Evolutionary conservation across 805 yeast species (phyloP).

Genomic region (Spathaspora sp.): DNA sequence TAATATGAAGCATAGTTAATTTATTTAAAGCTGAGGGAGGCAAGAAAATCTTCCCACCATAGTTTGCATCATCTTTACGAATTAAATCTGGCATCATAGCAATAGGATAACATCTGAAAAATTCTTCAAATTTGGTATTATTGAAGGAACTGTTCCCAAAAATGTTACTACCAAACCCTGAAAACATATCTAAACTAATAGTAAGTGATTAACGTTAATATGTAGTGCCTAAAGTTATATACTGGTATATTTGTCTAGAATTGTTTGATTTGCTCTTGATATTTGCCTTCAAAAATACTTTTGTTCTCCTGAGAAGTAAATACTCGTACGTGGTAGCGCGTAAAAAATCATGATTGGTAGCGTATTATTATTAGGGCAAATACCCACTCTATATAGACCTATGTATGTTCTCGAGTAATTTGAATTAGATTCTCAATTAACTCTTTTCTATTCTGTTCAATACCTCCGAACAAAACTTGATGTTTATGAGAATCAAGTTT

Average conservation of each 20-base stretch:
- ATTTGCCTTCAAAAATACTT: neutral
- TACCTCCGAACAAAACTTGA: conserved; percentile 41
- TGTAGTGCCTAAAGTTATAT: neutral
- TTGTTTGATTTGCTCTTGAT: neutral
- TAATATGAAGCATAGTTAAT: conserved; percentile 82
- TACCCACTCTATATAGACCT: too few relatives aligned
- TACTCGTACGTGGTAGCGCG: neutral
- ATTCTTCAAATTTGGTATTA: conserved; percentile 63
- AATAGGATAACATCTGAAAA: conserved; percentile 88
- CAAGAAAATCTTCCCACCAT: conserved; percentile 91
- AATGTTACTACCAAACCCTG: conserved; percentile 38
- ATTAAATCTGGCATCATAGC: conserved; percentile 80
- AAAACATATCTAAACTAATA: conserved; percentile 27
- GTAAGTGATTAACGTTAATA: neutral
- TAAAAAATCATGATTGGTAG: neutral
- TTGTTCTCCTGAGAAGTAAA: neutral
- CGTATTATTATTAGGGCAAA: neutral
- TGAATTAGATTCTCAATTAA: conserved; percentile 25
- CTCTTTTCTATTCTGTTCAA: conserved; percentile 33
- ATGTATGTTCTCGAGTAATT: conserved; percentile 14
- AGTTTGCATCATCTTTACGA: conserved; percentile 76
- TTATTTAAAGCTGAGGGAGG: conserved; percentile 92
- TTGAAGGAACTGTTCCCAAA: conserved; percentile 25
- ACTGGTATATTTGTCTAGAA: too few relatives aligned
- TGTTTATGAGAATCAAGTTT: conserved; percentile 46